Evolutionary conservation across 768 basidiomycete species (phyloP).

Genomic region (Ramaria sp.): DNA sequence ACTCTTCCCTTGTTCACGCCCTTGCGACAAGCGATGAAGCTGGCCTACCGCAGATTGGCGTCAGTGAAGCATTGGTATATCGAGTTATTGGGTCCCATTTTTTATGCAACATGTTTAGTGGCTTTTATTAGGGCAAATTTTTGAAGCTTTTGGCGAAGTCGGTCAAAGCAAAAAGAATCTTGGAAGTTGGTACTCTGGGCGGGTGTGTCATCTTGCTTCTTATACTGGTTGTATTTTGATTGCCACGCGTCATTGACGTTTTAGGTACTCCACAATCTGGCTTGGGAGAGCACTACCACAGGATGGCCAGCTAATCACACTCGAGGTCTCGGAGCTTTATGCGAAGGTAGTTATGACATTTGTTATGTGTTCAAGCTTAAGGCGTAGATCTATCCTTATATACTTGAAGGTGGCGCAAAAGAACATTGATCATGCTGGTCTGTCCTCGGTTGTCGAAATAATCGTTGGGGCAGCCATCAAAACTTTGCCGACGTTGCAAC

Average conservation of each 20-base stretch:
- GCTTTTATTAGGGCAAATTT: constrained; percentile 38
- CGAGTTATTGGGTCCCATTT: background rate
- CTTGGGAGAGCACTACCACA: constrained; percentile 20
- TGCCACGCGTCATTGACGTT: constrained; percentile 1
- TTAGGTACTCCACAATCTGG: constrained; percentile 22
- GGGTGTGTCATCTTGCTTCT: constrained; percentile 30
- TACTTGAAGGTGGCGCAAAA: constrained; percentile 40
- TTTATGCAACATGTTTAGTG: constrained; percentile 10
- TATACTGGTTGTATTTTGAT: background rate
- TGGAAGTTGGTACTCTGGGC: constrained; percentile 60
- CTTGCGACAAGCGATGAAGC: constrained; percentile 6
- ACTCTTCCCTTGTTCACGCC: constrained; percentile 6
- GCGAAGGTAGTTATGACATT: constrained; percentile 15
- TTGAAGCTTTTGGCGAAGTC: constrained; percentile 41
- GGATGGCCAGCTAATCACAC: constrained; percentile 22
- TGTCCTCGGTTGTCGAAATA: constrained; percentile 37
- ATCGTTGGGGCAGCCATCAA: constrained; percentile 43
- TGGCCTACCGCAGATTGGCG: constrained; percentile 11
- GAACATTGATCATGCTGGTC: constrained; percentile 45
- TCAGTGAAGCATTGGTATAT: constrained; percentile 5
- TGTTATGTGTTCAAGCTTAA: background rate
- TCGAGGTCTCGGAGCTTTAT: constrained; percentile 20
- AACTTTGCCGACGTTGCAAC: constrained; percentile 34
- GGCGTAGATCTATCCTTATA: background rate
- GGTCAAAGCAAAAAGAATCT: constrained; percentile 41